These are phyloP conservation scores for Fusarium sp. DNA, from an alignment of 2,329 filamentous ascomycete genomes.

Conservation along the genomic window DNA sequence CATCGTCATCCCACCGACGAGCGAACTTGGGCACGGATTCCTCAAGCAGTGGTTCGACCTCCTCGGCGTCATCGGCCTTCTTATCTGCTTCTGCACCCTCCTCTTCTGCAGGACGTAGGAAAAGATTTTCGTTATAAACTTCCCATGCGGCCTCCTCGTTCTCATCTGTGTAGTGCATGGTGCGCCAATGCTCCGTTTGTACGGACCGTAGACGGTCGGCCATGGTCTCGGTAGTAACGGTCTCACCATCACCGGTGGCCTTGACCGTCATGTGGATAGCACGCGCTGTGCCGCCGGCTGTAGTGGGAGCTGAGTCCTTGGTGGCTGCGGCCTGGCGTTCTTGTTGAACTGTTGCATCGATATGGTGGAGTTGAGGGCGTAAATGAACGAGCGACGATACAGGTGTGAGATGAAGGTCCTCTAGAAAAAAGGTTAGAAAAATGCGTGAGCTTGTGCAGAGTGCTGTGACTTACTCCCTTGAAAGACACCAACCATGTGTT, in stretches of 20 bases:
- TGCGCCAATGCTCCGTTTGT: constrained; percentile 85
- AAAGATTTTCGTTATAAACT: constrained; percentile 79
- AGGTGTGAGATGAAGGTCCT: constrained; percentile 87
- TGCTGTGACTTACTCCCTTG: constrained; percentile 72
- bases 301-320: constrained; percentile 52
- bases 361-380: constrained; percentile 90
- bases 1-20: constrained; percentile 59
- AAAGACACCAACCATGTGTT: constrained; percentile 96
- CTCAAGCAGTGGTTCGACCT: constrained; percentile 47
- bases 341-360: constrained; percentile 85
- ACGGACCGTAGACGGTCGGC: constrained; percentile 80
- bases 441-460: background rate
- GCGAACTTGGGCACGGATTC: constrained; percentile 56
- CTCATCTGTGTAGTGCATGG: constrained; percentile 84
- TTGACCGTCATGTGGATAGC: constrained; percentile 91
- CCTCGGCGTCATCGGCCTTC: constrained; percentile 35
- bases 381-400: constrained; percentile 87
- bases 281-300: constrained; percentile 67
- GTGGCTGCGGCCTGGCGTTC: constrained; percentile 62
- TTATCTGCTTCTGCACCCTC: constrained; percentile 31
- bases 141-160: constrained; percentile 81
- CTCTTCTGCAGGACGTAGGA: constrained; percentile 46
- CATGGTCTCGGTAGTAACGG: constrained; percentile 76
- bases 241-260: constrained; percentile 75
- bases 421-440: constrained; percentile 57